Conservation (phyloP, 2,329 filamentous ascomycete species). For the Colletotrichum eremochloae region DNA sequence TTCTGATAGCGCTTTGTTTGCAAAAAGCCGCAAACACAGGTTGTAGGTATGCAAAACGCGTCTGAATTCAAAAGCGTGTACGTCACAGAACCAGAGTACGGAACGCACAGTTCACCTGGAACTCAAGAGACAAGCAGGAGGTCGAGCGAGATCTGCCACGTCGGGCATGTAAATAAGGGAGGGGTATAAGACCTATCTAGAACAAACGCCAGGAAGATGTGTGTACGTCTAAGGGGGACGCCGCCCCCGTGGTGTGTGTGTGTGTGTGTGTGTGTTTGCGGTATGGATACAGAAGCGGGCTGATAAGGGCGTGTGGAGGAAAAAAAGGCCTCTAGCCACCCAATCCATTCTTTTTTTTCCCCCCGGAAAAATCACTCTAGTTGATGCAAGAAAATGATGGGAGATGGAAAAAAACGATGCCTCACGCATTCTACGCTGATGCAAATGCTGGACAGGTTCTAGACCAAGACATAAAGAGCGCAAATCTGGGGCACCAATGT, state of each 20-base stretch:
- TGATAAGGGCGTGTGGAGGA: background rate
- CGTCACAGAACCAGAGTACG: too few relatives aligned
- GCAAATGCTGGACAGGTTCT: slow-evolving; percentile 19
- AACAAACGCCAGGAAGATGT: slow-evolving; percentile 25
- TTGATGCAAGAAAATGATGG: background rate
- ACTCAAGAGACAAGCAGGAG: background rate
- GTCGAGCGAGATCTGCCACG: background rate
- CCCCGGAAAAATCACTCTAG: background rate
- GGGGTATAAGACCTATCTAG: slow-evolving; percentile 39
- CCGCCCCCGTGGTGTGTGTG: slow-evolving; percentile 11
- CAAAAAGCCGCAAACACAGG: too few relatives aligned
- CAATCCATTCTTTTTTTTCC: background rate
- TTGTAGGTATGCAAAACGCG: too few relatives aligned
- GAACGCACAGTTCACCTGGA: too few relatives aligned
- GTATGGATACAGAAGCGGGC: slow-evolving; percentile 26
- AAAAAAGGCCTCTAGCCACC: background rate
- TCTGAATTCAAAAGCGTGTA: too few relatives aligned
- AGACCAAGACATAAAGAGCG: slow-evolving; percentile 66
- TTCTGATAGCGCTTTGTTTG: too few relatives aligned
- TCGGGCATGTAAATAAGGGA: slow-evolving; percentile 13
- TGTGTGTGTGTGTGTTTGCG: too few relatives aligned
- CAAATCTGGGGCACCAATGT: slow-evolving; percentile 58
- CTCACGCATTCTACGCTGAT: background rate
- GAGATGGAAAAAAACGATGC: background rate
- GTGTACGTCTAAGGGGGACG: slow-evolving; percentile 11